A percentile compares a stretch with the other conserved stretches of the same genome.
Evolutionary conservation across 768 basidiomycete genomes (phyloP).

Genomic region (Lactarius evosmus): DNA sequence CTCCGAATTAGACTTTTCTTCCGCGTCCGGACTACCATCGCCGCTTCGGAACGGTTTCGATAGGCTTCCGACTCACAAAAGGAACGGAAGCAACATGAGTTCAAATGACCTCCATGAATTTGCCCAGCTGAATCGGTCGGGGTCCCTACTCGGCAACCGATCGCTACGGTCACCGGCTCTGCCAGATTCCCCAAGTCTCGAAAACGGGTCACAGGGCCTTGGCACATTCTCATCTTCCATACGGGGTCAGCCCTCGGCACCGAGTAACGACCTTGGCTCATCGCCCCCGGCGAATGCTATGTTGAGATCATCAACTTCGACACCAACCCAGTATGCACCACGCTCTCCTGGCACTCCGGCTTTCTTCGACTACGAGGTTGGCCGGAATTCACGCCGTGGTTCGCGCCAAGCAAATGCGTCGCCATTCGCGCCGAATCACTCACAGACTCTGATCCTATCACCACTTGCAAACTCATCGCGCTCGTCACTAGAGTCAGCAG

Average conservation of each 20-base stretch:
- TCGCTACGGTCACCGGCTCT: constrained; percentile 54
- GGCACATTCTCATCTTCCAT: constrained; percentile 1
- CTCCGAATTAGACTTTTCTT: constrained; percentile 33
- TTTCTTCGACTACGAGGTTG: constrained; percentile 41
- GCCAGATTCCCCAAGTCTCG: constrained; percentile 56
- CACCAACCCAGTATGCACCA: constrained; percentile 57
- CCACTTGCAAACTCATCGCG: constrained; percentile 72
- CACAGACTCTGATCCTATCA: constrained; percentile 62
- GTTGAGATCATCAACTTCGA: constrained; percentile 61
- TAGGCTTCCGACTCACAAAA: constrained; percentile 30
- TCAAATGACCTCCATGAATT: constrained; percentile 29
- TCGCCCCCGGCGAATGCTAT: constrained; percentile 42
- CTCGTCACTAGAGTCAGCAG: constrained; percentile 74
- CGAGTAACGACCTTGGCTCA: constrained; percentile 50
- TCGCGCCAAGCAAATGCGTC: constrained; percentile 37
- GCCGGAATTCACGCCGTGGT: constrained; percentile 12
- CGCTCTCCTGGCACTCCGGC: constrained; percentile 55
- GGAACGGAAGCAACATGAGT: constrained; percentile 35
- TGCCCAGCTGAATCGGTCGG: constrained; percentile 23
- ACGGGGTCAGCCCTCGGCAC: constrained; percentile 36
- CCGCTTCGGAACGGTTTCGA: constrained; percentile 24
- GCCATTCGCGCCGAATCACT: constrained; percentile 50
- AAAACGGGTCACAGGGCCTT: constrained; percentile 32
- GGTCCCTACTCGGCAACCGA: constrained; percentile 33
- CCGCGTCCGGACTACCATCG: constrained; percentile 29